These are phyloP conservation scores for Beauveria brongniartii DNA, from an alignment of 2,329 filamentous ascomycete genomes.

Conservation along the genomic window DNA sequence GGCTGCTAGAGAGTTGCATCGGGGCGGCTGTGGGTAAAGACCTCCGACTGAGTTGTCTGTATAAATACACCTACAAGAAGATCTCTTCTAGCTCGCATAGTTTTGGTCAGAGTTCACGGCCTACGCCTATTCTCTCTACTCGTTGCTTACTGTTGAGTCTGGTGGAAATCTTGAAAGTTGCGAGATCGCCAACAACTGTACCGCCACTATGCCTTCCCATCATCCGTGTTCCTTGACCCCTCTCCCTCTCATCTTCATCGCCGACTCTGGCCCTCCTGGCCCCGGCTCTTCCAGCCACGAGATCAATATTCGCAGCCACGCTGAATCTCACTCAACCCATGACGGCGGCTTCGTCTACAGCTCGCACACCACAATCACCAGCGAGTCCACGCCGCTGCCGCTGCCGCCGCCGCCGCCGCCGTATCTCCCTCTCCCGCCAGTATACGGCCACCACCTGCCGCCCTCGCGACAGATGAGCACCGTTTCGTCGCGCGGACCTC, in stretches of 20 bases:
- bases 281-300: background rate
- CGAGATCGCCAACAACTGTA: too few relatives aligned
- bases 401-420: background rate
- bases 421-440: too few relatives aligned
- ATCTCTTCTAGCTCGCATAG: too few relatives aligned
- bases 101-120: too few relatives aligned
- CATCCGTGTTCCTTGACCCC: too few relatives aligned
- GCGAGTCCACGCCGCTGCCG: background rate
- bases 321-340: background rate
- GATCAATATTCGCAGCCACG: background rate
- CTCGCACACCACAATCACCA: background rate
- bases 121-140: too few relatives aligned
- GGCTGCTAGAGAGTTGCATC: background rate
- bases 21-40: too few relatives aligned
- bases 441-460: background rate
- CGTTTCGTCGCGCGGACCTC: too few relatives aligned
- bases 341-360: background rate
- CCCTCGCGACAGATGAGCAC: background rate
- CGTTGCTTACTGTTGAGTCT: too few relatives aligned
- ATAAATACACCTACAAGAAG: background rate
- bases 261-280: too few relatives aligned
- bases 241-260: background rate
- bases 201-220: too few relatives aligned
- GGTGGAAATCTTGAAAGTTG: too few relatives aligned
- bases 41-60: background rate